Percentiles rank a stretch among this genome's conserved stretches.
Conservation (phyloP, 1,284 basidiomycete genomes). For the Mycena citricolor region DNA sequence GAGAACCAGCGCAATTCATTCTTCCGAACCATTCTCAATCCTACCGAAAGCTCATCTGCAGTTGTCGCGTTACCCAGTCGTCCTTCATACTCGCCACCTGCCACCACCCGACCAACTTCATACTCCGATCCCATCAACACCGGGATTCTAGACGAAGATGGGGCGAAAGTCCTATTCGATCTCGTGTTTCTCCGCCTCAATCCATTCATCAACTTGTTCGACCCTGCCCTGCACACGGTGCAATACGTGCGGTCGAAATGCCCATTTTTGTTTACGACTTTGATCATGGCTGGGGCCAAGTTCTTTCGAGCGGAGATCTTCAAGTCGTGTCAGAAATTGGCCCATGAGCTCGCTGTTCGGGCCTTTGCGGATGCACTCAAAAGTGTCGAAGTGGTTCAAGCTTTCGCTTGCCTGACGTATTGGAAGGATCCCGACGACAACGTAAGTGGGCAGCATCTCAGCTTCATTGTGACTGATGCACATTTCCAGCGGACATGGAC, state of each 20-base stretch:
- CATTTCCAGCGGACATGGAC: constrained; percentile 70
- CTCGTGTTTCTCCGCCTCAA: constrained; percentile 76
- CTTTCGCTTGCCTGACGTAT: constrained; percentile 81
- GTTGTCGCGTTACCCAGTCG: constrained; percentile 32
- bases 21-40: constrained; percentile 79
- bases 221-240: constrained; percentile 73
- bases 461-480: constrained; percentile 22
- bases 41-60: constrained; percentile 49
- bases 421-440: constrained; percentile 85
- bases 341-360: constrained; percentile 67
- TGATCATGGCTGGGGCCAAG: constrained; percentile 82
- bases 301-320: constrained; percentile 76
- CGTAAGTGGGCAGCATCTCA: constrained; percentile 42
- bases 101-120: constrained; percentile 33
- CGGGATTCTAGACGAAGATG: constrained; percentile 64
- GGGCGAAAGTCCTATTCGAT: constrained; percentile 71
- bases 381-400: constrained; percentile 79
- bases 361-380: constrained; percentile 78
- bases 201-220: constrained; percentile 83
- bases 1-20: constrained; percentile 74
- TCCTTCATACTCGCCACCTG: constrained; percentile 33
- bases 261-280: constrained; percentile 77
- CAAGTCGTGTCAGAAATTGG: constrained; percentile 64
- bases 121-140: constrained; percentile 61
- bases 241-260: constrained; percentile 71